Evolutionary conservation across 441 rosid genomes (phyloP).

Genomic region (Lepidium campestre): DNA sequence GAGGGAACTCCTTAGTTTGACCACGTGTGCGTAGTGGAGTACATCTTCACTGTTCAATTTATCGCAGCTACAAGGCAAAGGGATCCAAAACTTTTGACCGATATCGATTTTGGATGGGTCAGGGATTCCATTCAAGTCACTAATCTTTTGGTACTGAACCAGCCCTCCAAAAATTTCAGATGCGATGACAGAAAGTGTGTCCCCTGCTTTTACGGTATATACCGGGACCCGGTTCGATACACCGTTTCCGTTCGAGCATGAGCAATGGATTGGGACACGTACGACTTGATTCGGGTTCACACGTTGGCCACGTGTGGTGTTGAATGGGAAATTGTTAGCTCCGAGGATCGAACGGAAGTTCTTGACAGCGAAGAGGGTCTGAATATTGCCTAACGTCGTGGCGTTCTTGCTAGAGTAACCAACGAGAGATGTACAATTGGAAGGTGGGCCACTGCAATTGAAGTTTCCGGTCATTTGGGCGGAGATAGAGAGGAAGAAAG

Average conservation of each 20-base stretch:
- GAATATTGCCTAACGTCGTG: slow-evolving; percentile 40
- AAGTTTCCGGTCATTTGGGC: slow-evolving; percentile 41
- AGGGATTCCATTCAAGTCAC: slow-evolving; percentile 28
- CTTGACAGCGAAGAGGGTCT: slow-evolving; percentile 53
- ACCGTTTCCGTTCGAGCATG: slow-evolving; percentile 65
- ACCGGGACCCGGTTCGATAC: slow-evolving; percentile 38
- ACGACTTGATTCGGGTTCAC: slow-evolving; percentile 30
- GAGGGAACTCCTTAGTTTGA: slow-evolving; percentile 41
- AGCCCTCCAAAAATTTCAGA: slow-evolving; percentile 38
- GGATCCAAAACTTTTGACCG: slow-evolving; percentile 54
- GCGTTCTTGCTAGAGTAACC: slow-evolving; percentile 51
- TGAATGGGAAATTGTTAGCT: slow-evolving; percentile 50
- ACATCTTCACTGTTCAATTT: slow-evolving; percentile 40
- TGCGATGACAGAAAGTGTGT: slow-evolving; percentile 46
- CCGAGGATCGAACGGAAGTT: slow-evolving; percentile 53
- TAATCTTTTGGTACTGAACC: slow-evolving; percentile 28
- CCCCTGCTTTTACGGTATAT: slow-evolving; percentile 46
- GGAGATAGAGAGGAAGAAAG: slow-evolving; percentile 25
- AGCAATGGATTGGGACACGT: slow-evolving; percentile 58
- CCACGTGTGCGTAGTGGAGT: slow-evolving; percentile 71
- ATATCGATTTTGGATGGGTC: slow-evolving; percentile 10
- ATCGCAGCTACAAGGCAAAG: slow-evolving; percentile 90
- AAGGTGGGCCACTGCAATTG: slow-evolving; percentile 44
- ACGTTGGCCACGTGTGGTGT: slow-evolving; percentile 24
- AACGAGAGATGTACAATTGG: slow-evolving; percentile 46